phyloP scores from a whole-genome alignment of 257 asterid species.

The Solanum lignicaule region DNA sequence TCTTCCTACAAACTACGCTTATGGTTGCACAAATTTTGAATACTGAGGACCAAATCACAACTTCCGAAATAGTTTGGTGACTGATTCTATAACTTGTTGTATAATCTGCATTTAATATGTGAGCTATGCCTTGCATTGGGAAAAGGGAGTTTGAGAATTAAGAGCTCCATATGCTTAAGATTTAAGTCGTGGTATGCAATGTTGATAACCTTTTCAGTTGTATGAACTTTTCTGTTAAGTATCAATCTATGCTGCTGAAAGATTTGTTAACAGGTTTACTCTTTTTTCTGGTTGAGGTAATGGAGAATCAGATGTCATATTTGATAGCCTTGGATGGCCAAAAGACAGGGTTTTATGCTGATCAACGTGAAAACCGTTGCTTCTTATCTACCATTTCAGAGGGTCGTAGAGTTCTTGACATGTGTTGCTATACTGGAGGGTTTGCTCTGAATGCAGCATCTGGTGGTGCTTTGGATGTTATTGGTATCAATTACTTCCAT shows the following conservation, averaged over 20 bases:
- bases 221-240: background rate
- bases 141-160: background rate
- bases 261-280: background rate
- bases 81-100: background rate
- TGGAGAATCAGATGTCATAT: constrained; percentile 77
- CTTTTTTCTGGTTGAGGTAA: constrained; percentile 39
- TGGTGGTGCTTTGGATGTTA: constrained; percentile 74
- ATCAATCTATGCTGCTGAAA: background rate
- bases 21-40: background rate
- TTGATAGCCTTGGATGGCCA: constrained; percentile 84
- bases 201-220: background rate
- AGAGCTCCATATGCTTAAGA: background rate
- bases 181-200: background rate
- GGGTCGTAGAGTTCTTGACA: constrained; percentile 67
- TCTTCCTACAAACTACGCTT: background rate
- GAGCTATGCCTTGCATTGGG: background rate
- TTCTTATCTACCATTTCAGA: constrained; percentile 69
- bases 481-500: constrained; percentile 34
- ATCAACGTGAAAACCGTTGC: constrained; percentile 88
- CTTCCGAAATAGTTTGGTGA: background rate
- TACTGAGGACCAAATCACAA: background rate
- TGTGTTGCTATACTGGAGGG: constrained; percentile 95
- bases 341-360: constrained; percentile 95
- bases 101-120: background rate
- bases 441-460: constrained; percentile 80